Conservation (phyloP, 2,329 filamentous ascomycete species). For the Venturia pyrina region DNA sequence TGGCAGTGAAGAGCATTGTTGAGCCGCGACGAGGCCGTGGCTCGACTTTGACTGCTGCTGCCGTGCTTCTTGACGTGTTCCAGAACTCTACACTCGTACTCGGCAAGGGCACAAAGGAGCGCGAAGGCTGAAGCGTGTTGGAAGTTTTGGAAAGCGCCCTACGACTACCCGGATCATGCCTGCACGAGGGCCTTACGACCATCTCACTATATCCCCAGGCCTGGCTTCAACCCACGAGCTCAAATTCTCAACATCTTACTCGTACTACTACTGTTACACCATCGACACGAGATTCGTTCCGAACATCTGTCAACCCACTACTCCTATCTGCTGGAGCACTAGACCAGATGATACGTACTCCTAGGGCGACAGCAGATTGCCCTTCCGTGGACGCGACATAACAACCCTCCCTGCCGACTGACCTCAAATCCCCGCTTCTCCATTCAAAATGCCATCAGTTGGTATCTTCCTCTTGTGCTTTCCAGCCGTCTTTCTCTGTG, state of each 20-base stretch:
- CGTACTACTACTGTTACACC: no score
- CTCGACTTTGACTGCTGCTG: background rate
- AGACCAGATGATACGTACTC: background rate
- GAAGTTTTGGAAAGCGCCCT: background rate
- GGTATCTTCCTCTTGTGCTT: conserved; percentile 23
- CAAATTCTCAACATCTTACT: no score
- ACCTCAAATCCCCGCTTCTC: background rate
- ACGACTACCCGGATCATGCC: background rate
- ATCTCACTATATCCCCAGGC: no score
- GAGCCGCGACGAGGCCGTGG: no score
- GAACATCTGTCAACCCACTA: background rate
- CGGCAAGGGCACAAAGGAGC: no score
- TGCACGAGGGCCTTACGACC: background rate
- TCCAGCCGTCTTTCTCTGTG: conserved; percentile 22
- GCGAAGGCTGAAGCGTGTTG: no score
- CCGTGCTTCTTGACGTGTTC: background rate
- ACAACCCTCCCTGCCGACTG: background rate
- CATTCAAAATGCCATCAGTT: conserved; percentile 9
- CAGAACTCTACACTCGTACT: background rate
- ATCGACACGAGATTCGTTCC: no score
- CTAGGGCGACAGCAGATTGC: background rate
- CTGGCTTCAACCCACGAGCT: no score
- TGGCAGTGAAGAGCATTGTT: no score
- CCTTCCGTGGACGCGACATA: no score
- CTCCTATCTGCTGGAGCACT: background rate